Conservation (phyloP, 352 stramenopile species). For the Phytophthora tentaculata region DNA sequence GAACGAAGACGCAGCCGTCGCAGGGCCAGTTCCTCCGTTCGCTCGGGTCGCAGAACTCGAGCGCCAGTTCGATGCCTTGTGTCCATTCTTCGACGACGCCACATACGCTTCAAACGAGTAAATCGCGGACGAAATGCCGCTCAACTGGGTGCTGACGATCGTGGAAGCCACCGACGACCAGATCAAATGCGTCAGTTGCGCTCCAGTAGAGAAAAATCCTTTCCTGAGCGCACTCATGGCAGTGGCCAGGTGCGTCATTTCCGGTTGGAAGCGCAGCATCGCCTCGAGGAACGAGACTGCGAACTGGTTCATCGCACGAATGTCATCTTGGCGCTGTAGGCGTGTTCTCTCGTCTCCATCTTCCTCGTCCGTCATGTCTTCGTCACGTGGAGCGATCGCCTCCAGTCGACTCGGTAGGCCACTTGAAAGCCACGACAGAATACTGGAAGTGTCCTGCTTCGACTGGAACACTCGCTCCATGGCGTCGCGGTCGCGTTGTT, state of each 20-base stretch:
- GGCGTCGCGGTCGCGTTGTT: conserved; percentile 58
- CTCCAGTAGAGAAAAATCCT: conserved; percentile 71
- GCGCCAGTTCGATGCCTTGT: conserved; percentile 25
- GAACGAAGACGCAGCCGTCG: conserved; percentile 48
- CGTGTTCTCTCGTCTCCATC: conserved; percentile 24
- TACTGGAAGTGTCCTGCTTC: conserved; percentile 73
- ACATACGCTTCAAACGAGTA: conserved; percentile 50
- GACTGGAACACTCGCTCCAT: conserved; percentile 80
- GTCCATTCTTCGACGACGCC: conserved; percentile 30
- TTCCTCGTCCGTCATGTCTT: conserved; percentile 41
- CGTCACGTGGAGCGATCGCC: conserved; percentile 39
- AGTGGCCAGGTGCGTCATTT: conserved; percentile 55
- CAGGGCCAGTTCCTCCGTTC: conserved; percentile 15
- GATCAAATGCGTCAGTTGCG: conserved; percentile 78
- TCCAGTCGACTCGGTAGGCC: conserved; percentile 57
- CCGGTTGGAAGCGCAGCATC: conserved; percentile 70
- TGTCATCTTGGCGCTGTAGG: conserved; percentile 44
- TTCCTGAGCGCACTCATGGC: conserved; percentile 72
- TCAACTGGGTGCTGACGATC: conserved; percentile 68
- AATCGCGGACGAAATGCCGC: conserved; percentile 73
- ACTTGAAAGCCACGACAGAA: conserved; percentile 65
- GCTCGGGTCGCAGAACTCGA: conserved; percentile 15
- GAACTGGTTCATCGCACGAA: conserved; percentile 82
- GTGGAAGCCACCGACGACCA: conserved; percentile 76
- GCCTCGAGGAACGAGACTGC: conserved; percentile 69